phyloP scores from a whole-genome alignment of 2,329 filamentous ascomycete species.

The Epichloe gansuensis region DNA sequence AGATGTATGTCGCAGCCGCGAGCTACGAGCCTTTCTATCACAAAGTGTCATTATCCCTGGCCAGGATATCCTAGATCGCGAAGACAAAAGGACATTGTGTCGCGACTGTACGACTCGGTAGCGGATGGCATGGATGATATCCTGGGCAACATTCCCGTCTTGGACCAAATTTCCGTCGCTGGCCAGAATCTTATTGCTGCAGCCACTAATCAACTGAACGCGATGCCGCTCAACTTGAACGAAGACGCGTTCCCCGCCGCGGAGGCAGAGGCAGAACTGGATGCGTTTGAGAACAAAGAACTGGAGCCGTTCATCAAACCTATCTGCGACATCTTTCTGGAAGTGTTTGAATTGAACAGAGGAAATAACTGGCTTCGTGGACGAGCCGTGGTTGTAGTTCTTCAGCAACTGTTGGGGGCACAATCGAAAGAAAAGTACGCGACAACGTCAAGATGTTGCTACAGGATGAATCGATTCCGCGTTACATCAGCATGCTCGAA shows the following conservation, averaged over 20 bases:
- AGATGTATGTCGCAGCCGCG: constrained; percentile 86
- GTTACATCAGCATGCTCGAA: constrained; percentile 62
- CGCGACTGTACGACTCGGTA: constrained; percentile 89
- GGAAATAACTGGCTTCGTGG: constrained; percentile 97
- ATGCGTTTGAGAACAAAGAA: constrained; percentile 83
- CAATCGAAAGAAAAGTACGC: constrained; percentile 88
- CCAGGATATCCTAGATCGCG: constrained; percentile 42
- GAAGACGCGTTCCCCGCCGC: constrained; percentile 42
- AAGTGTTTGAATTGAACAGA: constrained; percentile 86
- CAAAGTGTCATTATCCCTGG: constrained; percentile 65
- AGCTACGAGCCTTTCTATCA: constrained; percentile 84
- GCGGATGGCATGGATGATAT: constrained; percentile 98
- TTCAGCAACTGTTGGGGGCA: constrained; percentile 90
- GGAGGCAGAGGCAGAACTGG: constrained; percentile 87
- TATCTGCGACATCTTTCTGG: constrained; percentile 94
- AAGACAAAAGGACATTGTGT: constrained; percentile 80
- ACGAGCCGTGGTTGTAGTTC: constrained; percentile 85
- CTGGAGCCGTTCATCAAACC: constrained; percentile 95
- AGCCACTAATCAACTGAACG: constrained; percentile 51
- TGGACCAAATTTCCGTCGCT: constrained; percentile 86
- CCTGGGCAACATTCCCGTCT: constrained; percentile 84
- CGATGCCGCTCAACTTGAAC: constrained; percentile 37
- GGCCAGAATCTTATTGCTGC: constrained; percentile 84
- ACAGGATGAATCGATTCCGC: constrained; percentile 66
- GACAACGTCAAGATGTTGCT: constrained; percentile 65